Conservation (phyloP, 352 stramenopile genomes). For the Globisporangium radiosum region DNA sequence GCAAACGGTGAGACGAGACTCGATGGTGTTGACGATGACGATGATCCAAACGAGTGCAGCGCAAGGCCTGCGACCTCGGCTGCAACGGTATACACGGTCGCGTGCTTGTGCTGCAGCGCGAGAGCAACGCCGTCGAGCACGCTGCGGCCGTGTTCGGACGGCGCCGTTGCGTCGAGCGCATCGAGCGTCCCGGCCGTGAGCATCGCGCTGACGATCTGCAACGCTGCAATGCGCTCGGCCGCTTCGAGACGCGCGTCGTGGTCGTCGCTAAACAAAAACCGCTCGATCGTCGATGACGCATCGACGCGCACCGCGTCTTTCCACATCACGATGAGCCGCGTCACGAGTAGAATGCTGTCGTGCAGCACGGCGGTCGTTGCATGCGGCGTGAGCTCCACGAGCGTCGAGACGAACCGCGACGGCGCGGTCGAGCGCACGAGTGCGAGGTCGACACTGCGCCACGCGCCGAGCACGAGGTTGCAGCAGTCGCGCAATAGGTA, state of each 20-base stretch:
- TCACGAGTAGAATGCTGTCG: constrained; percentile 59
- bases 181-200: constrained; percentile 23
- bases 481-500: constrained; percentile 78
- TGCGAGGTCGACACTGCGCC: constrained; percentile 29
- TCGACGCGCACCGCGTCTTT: constrained; percentile 40
- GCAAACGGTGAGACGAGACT: constrained; percentile 18
- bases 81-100: constrained; percentile 49
- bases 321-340: constrained; percentile 48
- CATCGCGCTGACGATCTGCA: constrained; percentile 66
- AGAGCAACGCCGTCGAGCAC: constrained; percentile 49
- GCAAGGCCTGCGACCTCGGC: constrained; percentile 60
- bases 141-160: constrained; percentile 13
- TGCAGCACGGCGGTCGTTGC: constrained; percentile 47
- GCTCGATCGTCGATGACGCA: constrained; percentile 21
- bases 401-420: constrained; percentile 47
- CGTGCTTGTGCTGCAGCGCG: constrained; percentile 35
- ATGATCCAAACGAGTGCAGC: constrained; percentile 9
- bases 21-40: too few species aligned
- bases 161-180: constrained; percentile 17
- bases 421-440: constrained; percentile 11
- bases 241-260: constrained; percentile 26
- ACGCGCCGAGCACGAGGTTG: constrained; percentile 42
- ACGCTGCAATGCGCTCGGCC: constrained; percentile 36
- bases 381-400: constrained; percentile 54
- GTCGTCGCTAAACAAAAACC: constrained; percentile 29